Evolutionary conservation across 108 stramenopile species (phyloP), one percentile per base, ranked within the genome.

Genomic region (Stephanodiscus minutulus): DNA sequence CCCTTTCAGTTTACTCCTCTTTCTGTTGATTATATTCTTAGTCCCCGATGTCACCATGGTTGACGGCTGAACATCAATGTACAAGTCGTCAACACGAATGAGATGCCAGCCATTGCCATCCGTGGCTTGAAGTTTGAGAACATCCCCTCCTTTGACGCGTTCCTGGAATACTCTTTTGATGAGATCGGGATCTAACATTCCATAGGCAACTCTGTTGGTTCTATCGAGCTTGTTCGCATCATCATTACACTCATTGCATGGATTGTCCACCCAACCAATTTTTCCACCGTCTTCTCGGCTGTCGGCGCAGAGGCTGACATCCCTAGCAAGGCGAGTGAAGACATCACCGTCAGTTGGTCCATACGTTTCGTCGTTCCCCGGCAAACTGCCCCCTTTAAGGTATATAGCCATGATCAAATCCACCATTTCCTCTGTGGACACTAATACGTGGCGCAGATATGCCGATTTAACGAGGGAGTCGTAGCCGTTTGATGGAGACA

Each of bases 121-220:
- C 7, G 27, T 52, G 8, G 79, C 79, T 49, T 72, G 58, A 22
- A 94, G 69, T 68, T 88, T 62, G 21, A 89, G 57, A 9, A 94
- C 77, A 74, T 94, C 93, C 18, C 93, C 93, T 22, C 88, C 86
- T 61, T 91, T 91, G 56, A 89, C 89, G 13, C 87, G 85, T 35
- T 82, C 79, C 48, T 72, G 76, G 27, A 91, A 84, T n/a, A 89
- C 36, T 50, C 81, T 70, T 24, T 81, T 52, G 25, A 91, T 71
- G 6, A 88, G 84, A 50, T 83, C 78, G 8, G 59, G 50, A 21
- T 90, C 88, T 49, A 94, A 74, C 11, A 94, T 68, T 20, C 81
- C 78, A 43, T 43, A 58, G 21, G 47, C 53, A 11, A 60, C 83
- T 33, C 85, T 77, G 28, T 79, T 78, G 36, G 66, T 63, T 0